phyloP scores from a whole-genome alignment of 1,284 basidiomycete species.

The Melampsora americana region DNA sequence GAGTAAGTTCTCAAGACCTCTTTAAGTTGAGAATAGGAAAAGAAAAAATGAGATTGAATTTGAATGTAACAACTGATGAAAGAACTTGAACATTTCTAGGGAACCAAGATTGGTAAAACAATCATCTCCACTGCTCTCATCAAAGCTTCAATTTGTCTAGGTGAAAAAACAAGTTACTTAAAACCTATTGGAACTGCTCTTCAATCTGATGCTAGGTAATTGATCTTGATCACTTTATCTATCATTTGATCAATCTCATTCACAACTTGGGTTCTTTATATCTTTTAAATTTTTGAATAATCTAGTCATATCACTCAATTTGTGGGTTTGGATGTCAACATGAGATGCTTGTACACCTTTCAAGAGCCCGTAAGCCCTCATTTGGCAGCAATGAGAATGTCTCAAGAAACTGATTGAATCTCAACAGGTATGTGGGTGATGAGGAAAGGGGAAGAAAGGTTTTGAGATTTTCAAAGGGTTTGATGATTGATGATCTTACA shows the following conservation, averaged over 20 bases:
- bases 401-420: constrained; percentile 52
- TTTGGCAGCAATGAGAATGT: constrained; percentile 66
- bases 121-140: constrained; percentile 77
- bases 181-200: constrained; percentile 85
- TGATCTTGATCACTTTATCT: too few species aligned
- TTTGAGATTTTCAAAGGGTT: too few species aligned
- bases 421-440: constrained; percentile 57
- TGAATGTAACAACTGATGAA: too few species aligned
- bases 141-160: constrained; percentile 61
- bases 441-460: too few species aligned
- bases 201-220: constrained; percentile 72
- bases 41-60: too few species aligned
- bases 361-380: constrained; percentile 90
- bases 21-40: constrained; percentile 53
- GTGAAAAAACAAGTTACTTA: constrained; percentile 68
- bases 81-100: too few species aligned
- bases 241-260: too few species aligned
- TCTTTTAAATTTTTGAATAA: too few species aligned
- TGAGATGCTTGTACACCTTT: constrained; percentile 76
- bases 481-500: constrained; percentile 2
- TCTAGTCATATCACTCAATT: constrained; percentile 72
- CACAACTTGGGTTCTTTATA: too few species aligned
- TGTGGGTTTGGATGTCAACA: constrained; percentile 60
- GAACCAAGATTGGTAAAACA: constrained; percentile 86
- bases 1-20: constrained; percentile 37